Base-by-base conservation (phyloP, 2,329 filamentous ascomycete genomes). In the Ophiognomonia clavigignenti-juglandacearum region DNA sequence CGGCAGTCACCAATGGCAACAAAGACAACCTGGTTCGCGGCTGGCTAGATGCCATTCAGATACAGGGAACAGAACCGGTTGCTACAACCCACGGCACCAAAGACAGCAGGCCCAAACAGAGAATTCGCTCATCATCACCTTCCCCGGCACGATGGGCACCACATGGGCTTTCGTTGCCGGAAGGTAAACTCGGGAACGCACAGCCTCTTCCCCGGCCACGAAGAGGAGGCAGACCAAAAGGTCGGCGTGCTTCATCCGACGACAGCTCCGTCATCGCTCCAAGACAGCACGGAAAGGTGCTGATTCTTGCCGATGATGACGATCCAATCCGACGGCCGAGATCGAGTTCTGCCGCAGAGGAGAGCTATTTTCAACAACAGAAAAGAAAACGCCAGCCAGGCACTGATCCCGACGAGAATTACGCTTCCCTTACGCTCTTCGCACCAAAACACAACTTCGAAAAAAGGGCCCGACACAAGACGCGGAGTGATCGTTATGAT, bases 401-500 rank as follows among this genome's bases (percentile, higher is more conserved):
- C 8, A 32, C 48, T 10, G 31, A 19, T 7, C 37, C 48, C 6
- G 31, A 20, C 13, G 26, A 23, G 13, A 41, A 36, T 32, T 18
- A 31, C 14, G 29, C 23, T 9, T 45, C 41, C 26, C 41, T 11
- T 32, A 14, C 16, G 4, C n/a, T 26, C 9, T 27, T 27, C 26
- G 26, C 23, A 11, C 31, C 16, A 14, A n/a, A 29, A 6, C n/a
- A 39, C 24, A 29, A 26, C 3, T 52, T 46, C 27, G 43, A 34
- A 13, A 54, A 55, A 52, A 67, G 67, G 38, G 62, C 71, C 16
- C 72, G 82, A 26, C 66, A 73, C 53, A 85, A 76, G 60, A 83
- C 78, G 14, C 73, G 70, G 42, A 63, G 69, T 20, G 73, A 79
- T 55, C 74, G 71, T 27, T 84, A 85, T 57, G 71, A 80, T 23